Percentiles rank a stretch among this genome's conserved stretches.
phyloP scores from a whole-genome alignment of 2,329 filamentous ascomycete species.

The Hypoxylon sp. region DNA sequence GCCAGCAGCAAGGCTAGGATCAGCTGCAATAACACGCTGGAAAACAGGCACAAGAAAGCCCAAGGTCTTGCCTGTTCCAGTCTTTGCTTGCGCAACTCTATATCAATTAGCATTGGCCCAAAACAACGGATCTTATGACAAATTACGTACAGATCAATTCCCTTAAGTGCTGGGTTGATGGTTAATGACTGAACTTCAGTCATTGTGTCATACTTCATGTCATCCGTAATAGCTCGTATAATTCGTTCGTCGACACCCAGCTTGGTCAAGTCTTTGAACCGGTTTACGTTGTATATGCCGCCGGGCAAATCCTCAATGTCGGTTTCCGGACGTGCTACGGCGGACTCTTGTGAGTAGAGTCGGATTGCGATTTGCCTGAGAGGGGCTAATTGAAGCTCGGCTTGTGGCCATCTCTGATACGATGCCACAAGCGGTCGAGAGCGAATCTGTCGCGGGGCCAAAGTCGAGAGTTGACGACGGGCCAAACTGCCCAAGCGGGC shows the following conservation, averaged over 20 bases:
- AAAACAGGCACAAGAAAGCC: slow-evolving; percentile 91
- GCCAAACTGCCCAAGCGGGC: slow-evolving; percentile 50
- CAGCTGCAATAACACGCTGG: slow-evolving; percentile 79
- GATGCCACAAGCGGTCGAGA: slow-evolving; percentile 37
- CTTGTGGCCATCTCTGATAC: slow-evolving; percentile 32
- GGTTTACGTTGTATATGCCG: slow-evolving; percentile 52
- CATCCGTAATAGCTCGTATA: slow-evolving; percentile 76
- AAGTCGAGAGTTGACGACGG: slow-evolving; percentile 48
- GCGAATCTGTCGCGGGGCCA: slow-evolving; percentile 41
- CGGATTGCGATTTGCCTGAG: slow-evolving; percentile 43
- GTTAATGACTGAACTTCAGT: slow-evolving; percentile 92
- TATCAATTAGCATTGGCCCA: slow-evolving; percentile 35
- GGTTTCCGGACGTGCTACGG: slow-evolving; percentile 34
- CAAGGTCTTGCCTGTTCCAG: slow-evolving; percentile 95
- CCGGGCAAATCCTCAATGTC: slow-evolving; percentile 34
- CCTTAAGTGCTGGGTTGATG: slow-evolving; percentile 83
- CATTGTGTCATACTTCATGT: slow-evolving; percentile 87
- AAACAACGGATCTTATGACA: background rate
- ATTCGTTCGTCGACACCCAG: slow-evolving; percentile 74
- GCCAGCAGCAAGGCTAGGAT: slow-evolving; percentile 70
- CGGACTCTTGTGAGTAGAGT: slow-evolving; percentile 48
- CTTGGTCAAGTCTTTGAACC: slow-evolving; percentile 62
- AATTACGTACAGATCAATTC: slow-evolving; percentile 81
- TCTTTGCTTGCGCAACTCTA: slow-evolving; percentile 93
- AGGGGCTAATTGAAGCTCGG: slow-evolving; percentile 30